phyloP scores from a whole-genome alignment of 352 stramenopile species.

The Phytophthora sojae region DNA sequence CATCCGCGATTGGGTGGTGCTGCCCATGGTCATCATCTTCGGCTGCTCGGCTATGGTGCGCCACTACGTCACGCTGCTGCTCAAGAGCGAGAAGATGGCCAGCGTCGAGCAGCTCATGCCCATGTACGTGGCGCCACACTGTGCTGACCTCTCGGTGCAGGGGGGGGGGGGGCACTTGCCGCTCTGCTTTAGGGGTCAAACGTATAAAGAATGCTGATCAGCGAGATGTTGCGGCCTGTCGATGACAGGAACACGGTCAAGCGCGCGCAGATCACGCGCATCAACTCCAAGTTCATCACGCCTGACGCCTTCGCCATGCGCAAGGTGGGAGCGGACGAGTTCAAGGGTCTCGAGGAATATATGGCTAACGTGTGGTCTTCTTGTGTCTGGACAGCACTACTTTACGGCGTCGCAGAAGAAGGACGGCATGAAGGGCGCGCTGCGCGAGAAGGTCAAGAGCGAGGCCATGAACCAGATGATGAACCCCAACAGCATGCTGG shows the following conservation, averaged over 20 bases:
- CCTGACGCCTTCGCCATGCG: constrained; percentile 89
- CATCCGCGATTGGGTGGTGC: constrained; percentile 96
- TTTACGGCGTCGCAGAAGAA: constrained; percentile 91
- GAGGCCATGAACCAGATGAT: constrained; percentile 94
- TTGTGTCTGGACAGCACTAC: constrained; percentile 61
- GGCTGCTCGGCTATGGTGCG: constrained; percentile 86
- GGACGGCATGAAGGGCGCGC: constrained; percentile 81
- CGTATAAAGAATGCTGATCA: not conserved
- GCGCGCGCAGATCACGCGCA: constrained; percentile 82
- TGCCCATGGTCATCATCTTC: constrained; percentile 98
- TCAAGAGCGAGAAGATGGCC: constrained; percentile 87
- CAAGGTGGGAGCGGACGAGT: constrained; percentile 54
- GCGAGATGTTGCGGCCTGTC: constrained; percentile 1
- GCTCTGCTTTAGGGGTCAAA: not conserved
- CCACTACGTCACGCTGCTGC: constrained; percentile 86
- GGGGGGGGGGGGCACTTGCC: not conserved
- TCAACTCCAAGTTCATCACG: constrained; percentile 92
- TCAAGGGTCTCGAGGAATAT: not conserved
- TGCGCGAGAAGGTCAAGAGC: constrained; percentile 91
- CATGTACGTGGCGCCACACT: constrained; percentile 55
- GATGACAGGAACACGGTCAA: constrained; percentile 83
- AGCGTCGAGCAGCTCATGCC: constrained; percentile 76
- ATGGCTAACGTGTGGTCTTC: not conserved
- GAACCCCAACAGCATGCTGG: constrained; percentile 97
- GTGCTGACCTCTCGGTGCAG: not conserved